Base-by-base conservation (phyloP, 2,329 filamentous ascomycete species). In the Chaetomium olivaceum region DNA sequence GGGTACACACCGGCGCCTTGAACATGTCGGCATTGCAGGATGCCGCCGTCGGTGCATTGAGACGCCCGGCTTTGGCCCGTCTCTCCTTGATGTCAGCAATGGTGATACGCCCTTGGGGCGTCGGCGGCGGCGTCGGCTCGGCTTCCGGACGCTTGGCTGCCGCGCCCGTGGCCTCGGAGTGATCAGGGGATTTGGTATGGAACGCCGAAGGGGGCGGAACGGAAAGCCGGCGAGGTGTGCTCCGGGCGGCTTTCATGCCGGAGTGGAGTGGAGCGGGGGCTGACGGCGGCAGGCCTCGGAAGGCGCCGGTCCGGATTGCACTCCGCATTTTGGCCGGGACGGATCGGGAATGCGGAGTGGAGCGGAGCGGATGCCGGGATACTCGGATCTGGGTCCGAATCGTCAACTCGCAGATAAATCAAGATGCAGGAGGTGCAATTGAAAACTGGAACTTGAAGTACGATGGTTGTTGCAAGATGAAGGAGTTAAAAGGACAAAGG, bases 11-110 rank as follows among this genome's bases (percentile, higher is more conserved):
- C 62, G 87, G 83, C 61, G 87, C 87, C 79, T 95, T 95, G 79
- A 96, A 97, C 81, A 91, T 88, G 72, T 93, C 90, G 76, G 91
- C 91, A 77, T 89, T 89, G 2, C 90, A 89, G 59, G 85, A 84
- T 11, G 92, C 91, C 36, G 93, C 94, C 56, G 92, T 85, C 46
- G 90, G 90, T 21, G 89, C 91, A 68, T 91, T 82, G 48, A 95
- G 81, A 73, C 86, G 88, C 3, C 89, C 90, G n/a, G 87, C 85
- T 73, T 90, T 91, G 67, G 84, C 85, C 58, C 94, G 86, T 71
- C 90, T 83, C 48, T 85, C 86, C 62, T 85, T 77, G 64, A 96
- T 87, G 67, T 87, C 87, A 71, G 88, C 84, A 74, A 92, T 77
- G 52, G 87, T 88, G 73, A 92, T 61, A 8, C 65, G 56, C 39